phyloP scores from a whole-genome alignment of 2,329 filamentous ascomycete species.

The Scytalidium sp. region DNA sequence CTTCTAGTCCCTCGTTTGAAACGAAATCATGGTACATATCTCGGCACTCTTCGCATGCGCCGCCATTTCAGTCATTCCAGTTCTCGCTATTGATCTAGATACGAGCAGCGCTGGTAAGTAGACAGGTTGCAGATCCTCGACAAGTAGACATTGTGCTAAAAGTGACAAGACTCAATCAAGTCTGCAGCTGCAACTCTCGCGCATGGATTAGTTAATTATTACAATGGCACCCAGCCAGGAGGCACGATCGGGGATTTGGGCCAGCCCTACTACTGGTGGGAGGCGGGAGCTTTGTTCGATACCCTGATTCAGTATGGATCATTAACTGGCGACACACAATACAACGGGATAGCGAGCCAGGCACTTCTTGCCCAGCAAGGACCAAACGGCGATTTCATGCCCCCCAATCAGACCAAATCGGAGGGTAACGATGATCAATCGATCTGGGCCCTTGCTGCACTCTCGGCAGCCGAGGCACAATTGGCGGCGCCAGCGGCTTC shows the following conservation, averaged over 20 bases:
- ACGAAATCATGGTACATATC: slow-evolving; percentile 11
- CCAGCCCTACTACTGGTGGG: slow-evolving; percentile 56
- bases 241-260: slow-evolving; percentile 12
- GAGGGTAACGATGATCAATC: slow-evolving; percentile 26
- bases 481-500: slow-evolving; percentile 64
- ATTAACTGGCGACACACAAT: slow-evolving; percentile 50
- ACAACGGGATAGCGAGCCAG: slow-evolving; percentile 47
- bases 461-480: slow-evolving; percentile 70
- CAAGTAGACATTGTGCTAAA: neutral
- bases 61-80: slow-evolving; percentile 10
- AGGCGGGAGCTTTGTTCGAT: slow-evolving; percentile 67
- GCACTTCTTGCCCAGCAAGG: slow-evolving; percentile 55
- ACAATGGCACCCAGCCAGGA: slow-evolving; percentile 16
- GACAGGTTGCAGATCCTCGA: neutral
- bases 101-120: slow-evolving; percentile 9
- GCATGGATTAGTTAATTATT: slow-evolving; percentile 11
- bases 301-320: slow-evolving; percentile 65
- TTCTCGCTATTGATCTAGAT: slow-evolving; percentile 11
- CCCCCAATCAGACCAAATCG: slow-evolving; percentile 27
- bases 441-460: slow-evolving; percentile 78
- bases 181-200: slow-evolving; percentile 16
- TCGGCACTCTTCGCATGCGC: slow-evolving; percentile 13
- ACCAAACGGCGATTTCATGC: slow-evolving; percentile 49
- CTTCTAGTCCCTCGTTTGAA: neutral
- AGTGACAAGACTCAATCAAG: slow-evolving; percentile 18